Evolutionary conservation across 2,329 filamentous ascomycete species (phyloP).

Genomic region (Aspergillus sp.): DNA sequence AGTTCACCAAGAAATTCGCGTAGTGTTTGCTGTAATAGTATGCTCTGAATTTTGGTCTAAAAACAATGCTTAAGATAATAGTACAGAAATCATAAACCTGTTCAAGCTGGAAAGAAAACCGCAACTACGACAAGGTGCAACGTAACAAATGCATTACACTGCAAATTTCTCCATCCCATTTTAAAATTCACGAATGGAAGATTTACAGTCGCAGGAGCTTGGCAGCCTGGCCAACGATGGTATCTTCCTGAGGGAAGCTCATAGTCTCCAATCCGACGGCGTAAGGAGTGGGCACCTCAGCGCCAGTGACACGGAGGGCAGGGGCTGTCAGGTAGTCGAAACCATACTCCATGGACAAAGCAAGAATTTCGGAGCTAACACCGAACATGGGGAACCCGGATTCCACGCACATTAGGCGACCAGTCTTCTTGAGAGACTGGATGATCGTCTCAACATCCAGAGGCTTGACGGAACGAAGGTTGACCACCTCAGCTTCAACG

Average conservation of each 20-base stretch:
- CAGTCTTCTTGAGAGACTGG: constrained; percentile 98
- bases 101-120: constrained; percentile 11
- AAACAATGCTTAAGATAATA: constrained; percentile 24
- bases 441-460: constrained; percentile 93
- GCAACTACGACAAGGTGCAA: constrained; percentile 28
- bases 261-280: constrained; percentile 90
- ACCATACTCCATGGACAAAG: constrained; percentile 92
- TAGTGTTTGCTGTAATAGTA: neutral
- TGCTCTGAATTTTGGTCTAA: constrained; percentile 13
- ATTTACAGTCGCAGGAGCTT: constrained; percentile 80
- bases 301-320: constrained; percentile 89
- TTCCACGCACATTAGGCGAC: constrained; percentile 85
- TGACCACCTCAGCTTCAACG: constrained; percentile 93
- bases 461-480: constrained; percentile 95
- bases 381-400: constrained; percentile 96
- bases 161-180: constrained; percentile 14
- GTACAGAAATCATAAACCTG: constrained; percentile 21
- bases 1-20: neutral
- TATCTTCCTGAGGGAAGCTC: constrained; percentile 85
- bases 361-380: constrained; percentile 88
- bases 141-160: constrained; percentile 33
- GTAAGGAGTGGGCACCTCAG: constrained; percentile 96
- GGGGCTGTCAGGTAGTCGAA: constrained; percentile 97
- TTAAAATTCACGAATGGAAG: constrained; percentile 10
- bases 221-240: constrained; percentile 84